Evolutionary conservation across 139 green algal genomes (phyloP), one percentile per base, ranked within the genome.

Genomic region (Marvania coccoides): DNA sequence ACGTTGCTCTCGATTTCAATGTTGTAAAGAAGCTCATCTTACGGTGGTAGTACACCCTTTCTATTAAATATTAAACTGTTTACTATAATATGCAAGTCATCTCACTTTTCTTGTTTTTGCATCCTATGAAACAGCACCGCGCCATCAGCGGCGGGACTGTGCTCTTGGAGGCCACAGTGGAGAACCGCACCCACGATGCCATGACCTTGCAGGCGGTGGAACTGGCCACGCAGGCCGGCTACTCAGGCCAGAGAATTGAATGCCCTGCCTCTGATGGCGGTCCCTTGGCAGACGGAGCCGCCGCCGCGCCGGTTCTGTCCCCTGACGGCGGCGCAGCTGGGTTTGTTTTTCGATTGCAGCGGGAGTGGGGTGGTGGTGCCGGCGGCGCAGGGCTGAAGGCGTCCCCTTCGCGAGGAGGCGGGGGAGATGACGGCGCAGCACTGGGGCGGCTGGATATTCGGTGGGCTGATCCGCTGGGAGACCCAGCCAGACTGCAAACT

Each of bases 81-180:
- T n/a, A n/a, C n/a, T n/a, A n/a, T n/a, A n/a, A n/a, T n/a, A n/a
- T n/a, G n/a, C n/a, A n/a, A n/a, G n/a, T n/a, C n/a, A n/a, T n/a
- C n/a, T n/a, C n/a, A n/a, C n/a, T n/a, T n/a, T n/a, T n/a, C n/a
- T n/a, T n/a, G n/a, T n/a, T n/a, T n/a, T n/a, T n/a, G n/a, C n/a
- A n/a, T n/a, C n/a, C n/a, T n/a, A n/a, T n/a, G n/a, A n/a, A 63
- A 47, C 10, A 45, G 45, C 48, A 29, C 35, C 47, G 35, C 42
- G 19, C 10, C 26, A 47, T 39, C 60, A 65, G 56, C 57, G 68
- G 51, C 2, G 67, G 76, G 1, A 42, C 60, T 34, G 64, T 69
- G 5, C 77, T 92, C 10, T 53, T 92, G 57, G 86, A 92, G 53
- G 84, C 81, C 6, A 85, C 76, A 54, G 67, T 92, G 28, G 85